phyloP scores from a whole-genome alignment of 306 rosid genomes.

The Lathyrus tuberosus region DNA sequence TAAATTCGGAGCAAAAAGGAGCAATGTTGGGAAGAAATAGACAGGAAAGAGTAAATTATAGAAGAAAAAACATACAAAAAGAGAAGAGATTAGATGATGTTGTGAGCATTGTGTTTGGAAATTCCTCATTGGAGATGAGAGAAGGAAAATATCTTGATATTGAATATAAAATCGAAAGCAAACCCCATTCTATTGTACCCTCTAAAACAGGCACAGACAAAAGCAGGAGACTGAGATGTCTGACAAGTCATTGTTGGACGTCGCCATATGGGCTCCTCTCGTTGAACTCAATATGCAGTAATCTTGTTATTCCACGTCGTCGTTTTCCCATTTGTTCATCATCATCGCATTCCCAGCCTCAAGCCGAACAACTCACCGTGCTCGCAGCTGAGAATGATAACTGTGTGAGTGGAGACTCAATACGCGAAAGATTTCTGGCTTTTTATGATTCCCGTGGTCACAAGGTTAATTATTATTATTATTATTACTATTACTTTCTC shows the following conservation, averaged over 20 bases:
- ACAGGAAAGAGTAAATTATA: background rate
- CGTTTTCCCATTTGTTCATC: conserved; percentile 50
- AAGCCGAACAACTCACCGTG: no score
- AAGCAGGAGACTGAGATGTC: background rate
- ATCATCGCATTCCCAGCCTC: conserved; percentile 23
- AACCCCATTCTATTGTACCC: background rate
- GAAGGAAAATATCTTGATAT: background rate
- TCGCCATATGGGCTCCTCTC: background rate
- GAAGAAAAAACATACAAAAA: background rate
- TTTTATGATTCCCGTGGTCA: conserved; percentile 88
- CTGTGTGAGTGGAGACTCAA: conserved; percentile 70
- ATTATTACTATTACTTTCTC: no score
- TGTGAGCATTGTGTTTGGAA: background rate
- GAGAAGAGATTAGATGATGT: background rate
- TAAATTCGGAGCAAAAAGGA: background rate
- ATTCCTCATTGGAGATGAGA: background rate
- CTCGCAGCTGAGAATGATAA: no score
- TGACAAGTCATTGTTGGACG: conserved; percentile 3
- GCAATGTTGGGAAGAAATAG: background rate
- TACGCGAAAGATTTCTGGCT: conserved; percentile 63
- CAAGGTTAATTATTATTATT: conserved; percentile 32
- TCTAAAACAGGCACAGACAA: background rate
- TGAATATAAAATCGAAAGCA: background rate
- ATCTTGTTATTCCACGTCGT: conserved; percentile 5
- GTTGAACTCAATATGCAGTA: background rate